phyloP scores from a whole-genome alignment of 805 yeast genomes.

The Pichia membranifaciens region DNA sequence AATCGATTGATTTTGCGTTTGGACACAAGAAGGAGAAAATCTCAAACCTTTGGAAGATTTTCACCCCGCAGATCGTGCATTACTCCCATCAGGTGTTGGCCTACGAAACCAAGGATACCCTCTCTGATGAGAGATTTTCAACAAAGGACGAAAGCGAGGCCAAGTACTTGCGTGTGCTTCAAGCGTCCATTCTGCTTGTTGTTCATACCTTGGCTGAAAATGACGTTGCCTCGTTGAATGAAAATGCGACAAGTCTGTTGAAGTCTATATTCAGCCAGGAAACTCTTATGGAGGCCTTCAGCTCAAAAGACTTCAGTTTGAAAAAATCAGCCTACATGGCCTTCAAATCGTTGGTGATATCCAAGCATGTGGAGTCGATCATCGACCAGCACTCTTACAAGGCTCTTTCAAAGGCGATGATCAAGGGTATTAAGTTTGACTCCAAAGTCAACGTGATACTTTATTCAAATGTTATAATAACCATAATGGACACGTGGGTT shows the following conservation, averaged over 20 bases:
- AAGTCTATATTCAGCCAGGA: constrained; percentile 36
- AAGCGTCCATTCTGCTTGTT: constrained; percentile 46
- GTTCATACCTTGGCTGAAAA: constrained; percentile 19
- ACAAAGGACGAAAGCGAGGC: constrained; percentile 58
- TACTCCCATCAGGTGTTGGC: constrained; percentile 47
- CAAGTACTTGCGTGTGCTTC: constrained; percentile 56
- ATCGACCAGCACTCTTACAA: constrained; percentile 31
- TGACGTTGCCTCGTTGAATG: constrained; percentile 13
- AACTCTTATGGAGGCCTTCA: constrained; percentile 39
- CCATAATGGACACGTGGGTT: constrained; percentile 44
- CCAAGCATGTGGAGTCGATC: constrained; percentile 14
- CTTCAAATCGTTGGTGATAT: constrained; percentile 27
- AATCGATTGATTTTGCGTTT: constrained; percentile 49
- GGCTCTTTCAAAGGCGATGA: constrained; percentile 37
- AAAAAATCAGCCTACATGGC: constrained; percentile 38
- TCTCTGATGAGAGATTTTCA: constrained; percentile 71
- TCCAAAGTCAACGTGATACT: constrained; percentile 31
- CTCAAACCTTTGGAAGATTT: constrained; percentile 54
- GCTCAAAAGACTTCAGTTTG: constrained; percentile 35
- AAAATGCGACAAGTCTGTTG: constrained; percentile 19
- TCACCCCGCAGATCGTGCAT: constrained; percentile 49
- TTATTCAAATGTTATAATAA: constrained; percentile 42
- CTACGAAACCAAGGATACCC: constrained; percentile 52
- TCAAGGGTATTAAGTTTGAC: constrained; percentile 38
- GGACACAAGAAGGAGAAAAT: constrained; percentile 48